Evolutionary conservation across 2,329 filamentous ascomycete species (phyloP).

Genomic region (Alternaria gaisen): DNA sequence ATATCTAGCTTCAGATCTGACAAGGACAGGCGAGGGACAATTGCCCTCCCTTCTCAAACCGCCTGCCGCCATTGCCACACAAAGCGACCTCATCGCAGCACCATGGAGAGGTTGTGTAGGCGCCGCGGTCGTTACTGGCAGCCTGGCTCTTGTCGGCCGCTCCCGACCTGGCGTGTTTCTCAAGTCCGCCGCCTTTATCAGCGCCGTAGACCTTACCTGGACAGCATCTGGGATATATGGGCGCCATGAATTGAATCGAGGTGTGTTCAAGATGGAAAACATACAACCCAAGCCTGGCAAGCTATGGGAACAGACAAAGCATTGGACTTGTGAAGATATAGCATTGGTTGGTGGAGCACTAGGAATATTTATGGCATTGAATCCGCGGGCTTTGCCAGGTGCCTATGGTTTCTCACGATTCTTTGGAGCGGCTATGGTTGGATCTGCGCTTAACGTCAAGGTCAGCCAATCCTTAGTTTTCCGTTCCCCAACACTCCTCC

Average conservation of each 20-base stretch:
- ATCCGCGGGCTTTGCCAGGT: conserved; percentile 27
- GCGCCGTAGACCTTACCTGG: conserved; percentile 16
- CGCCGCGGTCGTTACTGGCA: conserved; percentile 20
- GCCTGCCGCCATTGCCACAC: conserved; percentile 13
- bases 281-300: conserved; percentile 27
- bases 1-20: conserved; percentile 10
- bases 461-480: conserved; percentile 6
- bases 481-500: conserved; percentile 5
- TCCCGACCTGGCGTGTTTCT: conserved; percentile 32
- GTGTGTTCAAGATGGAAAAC: conserved; percentile 27
- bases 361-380: conserved; percentile 24
- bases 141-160: conserved; percentile 23
- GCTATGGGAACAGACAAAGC: conserved; percentile 33
- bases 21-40: conserved; percentile 30
- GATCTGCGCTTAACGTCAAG: conserved; percentile 23
- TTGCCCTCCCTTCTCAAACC: conserved; percentile 19
- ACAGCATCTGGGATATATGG: conserved; percentile 21
- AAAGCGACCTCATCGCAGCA: conserved; percentile 15
- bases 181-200: conserved; percentile 20
- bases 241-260: conserved; percentile 28
- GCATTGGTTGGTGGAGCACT: conserved; percentile 25
- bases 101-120: conserved; percentile 16
- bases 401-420: conserved; percentile 26
- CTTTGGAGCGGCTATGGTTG: conserved; percentile 26
- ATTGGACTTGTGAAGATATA: conserved; percentile 26